Percentiles rank a stretch among this genome's conserved stretches.
Evolutionary conservation across 805 yeast genomes (phyloP).

Genomic region (Jamesozyma rosinii): DNA sequence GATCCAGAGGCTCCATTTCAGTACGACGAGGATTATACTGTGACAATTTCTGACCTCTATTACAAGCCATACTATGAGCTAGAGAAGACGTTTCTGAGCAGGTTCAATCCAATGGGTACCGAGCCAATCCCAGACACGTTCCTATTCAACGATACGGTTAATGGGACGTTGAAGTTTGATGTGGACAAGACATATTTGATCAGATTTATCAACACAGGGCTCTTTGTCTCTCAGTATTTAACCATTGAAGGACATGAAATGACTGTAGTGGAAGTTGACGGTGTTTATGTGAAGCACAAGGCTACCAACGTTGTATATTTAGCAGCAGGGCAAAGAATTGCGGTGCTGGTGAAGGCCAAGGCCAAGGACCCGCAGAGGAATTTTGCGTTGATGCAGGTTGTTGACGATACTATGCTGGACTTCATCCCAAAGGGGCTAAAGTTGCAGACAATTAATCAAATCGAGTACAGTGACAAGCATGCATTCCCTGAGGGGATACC

Average conservation of each 20-base stretch:
- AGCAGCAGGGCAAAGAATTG: slow-evolving; percentile 75
- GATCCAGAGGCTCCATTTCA: slow-evolving; percentile 46
- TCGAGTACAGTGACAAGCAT: slow-evolving; percentile 39
- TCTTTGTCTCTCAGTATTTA: slow-evolving; percentile 65
- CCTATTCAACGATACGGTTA: slow-evolving; percentile 56
- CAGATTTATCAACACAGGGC: slow-evolving; percentile 57
- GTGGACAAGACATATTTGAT: slow-evolving; percentile 55
- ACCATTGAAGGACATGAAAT: slow-evolving; percentile 63
- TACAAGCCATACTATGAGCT: slow-evolving; percentile 44
- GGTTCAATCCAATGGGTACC: slow-evolving; percentile 77
- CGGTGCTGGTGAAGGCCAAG: slow-evolving; percentile 55
- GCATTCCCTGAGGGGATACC: slow-evolving; percentile 12
- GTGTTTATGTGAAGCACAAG: slow-evolving; percentile 53
- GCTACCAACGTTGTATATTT: slow-evolving; percentile 48
- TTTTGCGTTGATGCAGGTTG: slow-evolving; percentile 50
- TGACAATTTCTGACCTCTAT: slow-evolving; percentile 57
- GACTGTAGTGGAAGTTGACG: slow-evolving; percentile 67
- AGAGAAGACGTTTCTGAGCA: slow-evolving; percentile 40
- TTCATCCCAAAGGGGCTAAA: slow-evolving; percentile 49
- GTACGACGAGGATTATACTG: slow-evolving; percentile 52
- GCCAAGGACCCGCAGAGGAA: slow-evolving; percentile 36
- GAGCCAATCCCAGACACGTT: slow-evolving; percentile 69
- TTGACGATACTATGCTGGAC: slow-evolving; percentile 65
- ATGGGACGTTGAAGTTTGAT: slow-evolving; percentile 45
- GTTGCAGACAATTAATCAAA: slow-evolving; percentile 45